Conservation (phyloP, 441 rosid genomes). For the Jatropha podagrica region DNA sequence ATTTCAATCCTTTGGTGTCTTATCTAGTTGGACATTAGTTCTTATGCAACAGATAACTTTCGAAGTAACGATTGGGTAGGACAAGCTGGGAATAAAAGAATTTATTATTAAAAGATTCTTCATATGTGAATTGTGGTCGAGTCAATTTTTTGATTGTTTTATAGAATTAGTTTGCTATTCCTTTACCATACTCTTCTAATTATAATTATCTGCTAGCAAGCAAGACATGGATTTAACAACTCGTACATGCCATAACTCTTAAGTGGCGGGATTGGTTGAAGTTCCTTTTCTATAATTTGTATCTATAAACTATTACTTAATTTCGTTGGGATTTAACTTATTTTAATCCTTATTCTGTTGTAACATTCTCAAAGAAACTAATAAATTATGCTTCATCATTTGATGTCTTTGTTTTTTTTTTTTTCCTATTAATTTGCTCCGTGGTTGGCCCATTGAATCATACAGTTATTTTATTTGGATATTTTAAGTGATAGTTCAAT, state of each 20-base stretch:
- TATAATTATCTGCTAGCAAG: neutral
- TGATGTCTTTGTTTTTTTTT: neutral
- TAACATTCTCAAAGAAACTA: neutral
- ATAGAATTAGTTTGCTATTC: neutral
- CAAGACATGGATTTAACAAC: neutral
- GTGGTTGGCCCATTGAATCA: neutral
- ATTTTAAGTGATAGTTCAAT: neutral
- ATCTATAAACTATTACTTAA: neutral
- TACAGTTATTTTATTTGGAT: neutral
- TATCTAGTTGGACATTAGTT: neutral
- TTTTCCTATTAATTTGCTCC: neutral
- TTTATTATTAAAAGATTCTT: neutral
- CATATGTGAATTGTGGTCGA: neutral
- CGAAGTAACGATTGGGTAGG: neutral
- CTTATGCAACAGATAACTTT: neutral
- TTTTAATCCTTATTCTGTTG: neutral
- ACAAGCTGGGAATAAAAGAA: neutral
- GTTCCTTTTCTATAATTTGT: neutral
- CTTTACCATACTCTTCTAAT: neutral
- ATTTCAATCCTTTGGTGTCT: constrained; percentile 10
- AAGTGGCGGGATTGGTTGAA: neutral
- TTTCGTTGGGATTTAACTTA: neutral
- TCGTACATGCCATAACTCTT: neutral
- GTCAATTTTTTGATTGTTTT: neutral
- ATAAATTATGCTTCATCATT: neutral